A percentile compares a stretch with the other conserved stretches of the same genome.
phyloP scores from a whole-genome alignment of 2,329 filamentous ascomycete genomes.

The Microthyrium microscopicum region DNA sequence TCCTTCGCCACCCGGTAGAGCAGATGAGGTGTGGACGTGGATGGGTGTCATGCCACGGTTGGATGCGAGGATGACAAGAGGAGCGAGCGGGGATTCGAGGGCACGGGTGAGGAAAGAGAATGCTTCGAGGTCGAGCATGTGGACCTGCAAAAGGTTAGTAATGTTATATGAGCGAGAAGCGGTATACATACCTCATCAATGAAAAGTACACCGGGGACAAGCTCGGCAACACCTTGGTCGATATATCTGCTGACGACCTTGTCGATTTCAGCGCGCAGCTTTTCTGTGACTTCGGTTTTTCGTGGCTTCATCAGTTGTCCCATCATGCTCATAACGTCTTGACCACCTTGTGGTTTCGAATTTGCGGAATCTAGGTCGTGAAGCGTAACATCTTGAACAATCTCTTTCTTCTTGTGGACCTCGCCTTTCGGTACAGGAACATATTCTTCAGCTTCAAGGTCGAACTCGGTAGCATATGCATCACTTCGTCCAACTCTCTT shows the following conservation, averaged over 20 bases:
- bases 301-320: slow-evolving; percentile 98
- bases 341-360: slow-evolving; percentile 82
- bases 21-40: slow-evolving; percentile 46
- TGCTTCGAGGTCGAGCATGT: slow-evolving; percentile 99
- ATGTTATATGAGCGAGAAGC: slow-evolving; percentile 12
- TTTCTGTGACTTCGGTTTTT: slow-evolving; percentile 99
- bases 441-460: slow-evolving; percentile 96
- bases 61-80: slow-evolving; percentile 92
- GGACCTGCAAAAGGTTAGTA: slow-evolving; percentile 43
- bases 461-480: slow-evolving; percentile 95
- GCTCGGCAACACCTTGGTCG: slow-evolving; percentile 90
- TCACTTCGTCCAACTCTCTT: slow-evolving; percentile 93
- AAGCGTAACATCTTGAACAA: slow-evolving; percentile 94
- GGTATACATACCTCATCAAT: slow-evolving; percentile 68
- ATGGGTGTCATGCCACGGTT: slow-evolving; percentile 92
- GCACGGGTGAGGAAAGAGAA: slow-evolving; percentile 98
- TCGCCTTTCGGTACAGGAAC: slow-evolving; percentile 97
- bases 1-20: slow-evolving; percentile 52
- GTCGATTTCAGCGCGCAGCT: slow-evolving; percentile 90
- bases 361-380: slow-evolving; percentile 96
- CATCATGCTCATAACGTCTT: slow-evolving; percentile 99
- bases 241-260: slow-evolving; percentile 99
- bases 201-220: slow-evolving; percentile 95
- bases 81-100: slow-evolving; percentile 86
- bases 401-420: slow-evolving; percentile 99